phyloP scores from a whole-genome alignment of 139 green algal genomes.

The Coccomyxa sp. region DNA sequence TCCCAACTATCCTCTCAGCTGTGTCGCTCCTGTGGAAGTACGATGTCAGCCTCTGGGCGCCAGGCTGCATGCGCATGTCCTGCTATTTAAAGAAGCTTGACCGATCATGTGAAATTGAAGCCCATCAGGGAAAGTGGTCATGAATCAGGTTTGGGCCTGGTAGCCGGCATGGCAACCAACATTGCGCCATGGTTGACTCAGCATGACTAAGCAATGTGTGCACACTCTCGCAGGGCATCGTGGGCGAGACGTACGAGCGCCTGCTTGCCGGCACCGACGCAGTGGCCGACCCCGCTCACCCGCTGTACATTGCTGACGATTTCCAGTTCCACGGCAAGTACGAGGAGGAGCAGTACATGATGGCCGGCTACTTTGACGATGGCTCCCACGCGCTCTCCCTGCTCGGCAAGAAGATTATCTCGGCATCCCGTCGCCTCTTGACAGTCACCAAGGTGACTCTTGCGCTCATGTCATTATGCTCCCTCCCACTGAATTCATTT shows the following conservation, averaged over 20 bases:
- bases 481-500: too few relatives aligned
- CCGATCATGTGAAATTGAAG: too few relatives aligned
- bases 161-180: too few relatives aligned
- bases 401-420: background rate
- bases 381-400: background rate
- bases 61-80: background rate
- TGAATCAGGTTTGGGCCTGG: too few relatives aligned
- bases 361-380: background rate
- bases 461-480: too few relatives aligned
- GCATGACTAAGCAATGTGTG: background rate
- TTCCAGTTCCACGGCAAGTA: background rate
- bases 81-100: too few relatives aligned
- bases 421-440: too few relatives aligned
- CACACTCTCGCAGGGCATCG: background rate
- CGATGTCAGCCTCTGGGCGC: background rate
- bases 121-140: too few relatives aligned
- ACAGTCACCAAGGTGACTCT: too few relatives aligned
- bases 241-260: background rate
- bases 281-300: background rate
- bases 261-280: background rate
- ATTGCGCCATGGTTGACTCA: background rate
- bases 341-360: background rate
- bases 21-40: background rate
- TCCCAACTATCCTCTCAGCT: too few relatives aligned
- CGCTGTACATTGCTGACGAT: background rate